Conservation (phyloP, 257 asterid genomes). For the Dorcoceras hygrometricum region DNA sequence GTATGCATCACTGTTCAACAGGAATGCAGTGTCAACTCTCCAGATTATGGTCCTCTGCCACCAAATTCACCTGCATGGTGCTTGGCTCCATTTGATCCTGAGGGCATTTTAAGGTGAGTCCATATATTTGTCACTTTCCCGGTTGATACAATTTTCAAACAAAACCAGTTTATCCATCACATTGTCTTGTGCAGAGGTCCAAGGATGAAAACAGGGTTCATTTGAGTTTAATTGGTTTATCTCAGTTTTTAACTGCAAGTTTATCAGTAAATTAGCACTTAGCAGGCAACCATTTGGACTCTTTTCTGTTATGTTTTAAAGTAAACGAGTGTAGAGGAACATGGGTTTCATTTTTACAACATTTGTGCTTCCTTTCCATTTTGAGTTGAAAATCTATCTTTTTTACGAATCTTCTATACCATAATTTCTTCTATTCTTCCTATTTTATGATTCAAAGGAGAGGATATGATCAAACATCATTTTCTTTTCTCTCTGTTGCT, state of each 20-base stretch:
- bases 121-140: conserved; percentile 17
- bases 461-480: too few species aligned
- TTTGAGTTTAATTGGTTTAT: conserved; percentile 18
- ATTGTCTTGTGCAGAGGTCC: conserved; percentile 6
- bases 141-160: conserved; percentile 3
- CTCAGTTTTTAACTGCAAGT: background rate
- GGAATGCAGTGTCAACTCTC: conserved; percentile 89
- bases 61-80: conserved; percentile 87
- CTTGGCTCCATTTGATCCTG: conserved; percentile 92
- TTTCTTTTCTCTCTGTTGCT: too few species aligned
- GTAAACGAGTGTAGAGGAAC: background rate
- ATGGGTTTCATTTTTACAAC: background rate
- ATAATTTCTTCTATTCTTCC: background rate
- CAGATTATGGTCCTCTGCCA: conserved; percentile 86
- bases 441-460: too few species aligned
- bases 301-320: background rate
- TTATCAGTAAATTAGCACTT: background rate
- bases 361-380: conserved; percentile 2
- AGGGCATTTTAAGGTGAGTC: conserved; percentile 77
- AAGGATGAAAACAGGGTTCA: background rate
- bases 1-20: conserved; percentile 23
- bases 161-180: conserved; percentile 2
- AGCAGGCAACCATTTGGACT: background rate
- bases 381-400: background rate
- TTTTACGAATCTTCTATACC: conserved; percentile 1